These are phyloP conservation scores for Parasarocladium wereldwijsianum DNA, from an alignment of 2,329 filamentous ascomycete genomes.

Conservation along the genomic window DNA sequence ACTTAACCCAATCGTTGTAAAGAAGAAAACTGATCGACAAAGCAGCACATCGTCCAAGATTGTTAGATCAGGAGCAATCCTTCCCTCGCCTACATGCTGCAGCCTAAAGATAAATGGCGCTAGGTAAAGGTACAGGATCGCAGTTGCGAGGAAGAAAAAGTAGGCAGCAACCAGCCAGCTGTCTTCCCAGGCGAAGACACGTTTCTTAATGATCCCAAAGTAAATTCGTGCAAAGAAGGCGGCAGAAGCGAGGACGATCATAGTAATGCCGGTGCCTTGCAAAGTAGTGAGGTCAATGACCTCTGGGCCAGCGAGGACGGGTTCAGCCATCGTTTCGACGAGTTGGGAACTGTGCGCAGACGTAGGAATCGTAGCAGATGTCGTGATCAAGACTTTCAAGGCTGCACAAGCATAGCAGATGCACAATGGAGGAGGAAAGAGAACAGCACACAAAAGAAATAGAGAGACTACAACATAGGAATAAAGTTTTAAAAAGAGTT, in stretches of 20 bases:
- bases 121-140: constrained; percentile 6
- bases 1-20: constrained; percentile 6
- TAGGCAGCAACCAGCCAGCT: constrained; percentile 6
- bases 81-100: constrained; percentile 5
- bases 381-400: neutral
- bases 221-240: constrained; percentile 4
- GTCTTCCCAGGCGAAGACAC: constrained; percentile 6
- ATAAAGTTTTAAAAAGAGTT: too few species aligned
- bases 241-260: constrained; percentile 4
- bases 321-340: neutral
- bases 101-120: constrained; percentile 6
- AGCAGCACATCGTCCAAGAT: constrained; percentile 3
- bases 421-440: neutral
- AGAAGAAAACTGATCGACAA: constrained; percentile 6
- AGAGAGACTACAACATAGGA: too few species aligned
- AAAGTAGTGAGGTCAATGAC: constrained; percentile 2
- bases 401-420: neutral
- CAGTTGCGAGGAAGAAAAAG: constrained; percentile 6
- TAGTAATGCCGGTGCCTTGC: constrained; percentile 5
- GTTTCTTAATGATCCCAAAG: constrained; percentile 5
- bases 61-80: constrained; percentile 3
- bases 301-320: neutral
- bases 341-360: neutral
- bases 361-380: neutral
- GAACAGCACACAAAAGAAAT: neutral